phyloP scores from a whole-genome alignment of 2,329 filamentous ascomycete species.

The Talaromyces sp. region DNA sequence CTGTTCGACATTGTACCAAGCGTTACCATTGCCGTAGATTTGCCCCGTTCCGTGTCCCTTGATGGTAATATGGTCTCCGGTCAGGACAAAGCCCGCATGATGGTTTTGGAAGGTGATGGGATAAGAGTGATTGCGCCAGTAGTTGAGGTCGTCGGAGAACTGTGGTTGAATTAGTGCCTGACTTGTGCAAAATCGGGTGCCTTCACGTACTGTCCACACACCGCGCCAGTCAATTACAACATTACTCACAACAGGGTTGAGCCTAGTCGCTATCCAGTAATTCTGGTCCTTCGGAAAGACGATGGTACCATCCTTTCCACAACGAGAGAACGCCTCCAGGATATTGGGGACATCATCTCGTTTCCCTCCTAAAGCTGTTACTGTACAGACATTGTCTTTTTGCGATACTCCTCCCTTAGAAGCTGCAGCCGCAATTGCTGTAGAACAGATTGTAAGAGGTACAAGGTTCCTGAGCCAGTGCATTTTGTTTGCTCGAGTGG shows the following conservation, averaged over 20 bases:
- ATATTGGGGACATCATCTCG: conserved; percentile 43
- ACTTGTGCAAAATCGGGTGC: too few species aligned
- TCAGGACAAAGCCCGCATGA: conserved; percentile 51
- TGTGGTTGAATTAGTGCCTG: conserved; percentile 19
- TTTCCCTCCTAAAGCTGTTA: conserved; percentile 37
- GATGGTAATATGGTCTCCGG: conserved; percentile 50
- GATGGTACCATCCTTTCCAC: conserved; percentile 43
- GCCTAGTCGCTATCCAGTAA: conserved; percentile 51
- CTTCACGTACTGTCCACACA: conserved; percentile 45
- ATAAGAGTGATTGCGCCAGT: conserved; percentile 56
- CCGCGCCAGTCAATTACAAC: conserved; percentile 54
- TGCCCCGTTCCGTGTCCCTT: conserved; percentile 53
- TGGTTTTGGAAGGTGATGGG: conserved; percentile 56
- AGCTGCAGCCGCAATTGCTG: conserved; percentile 5
- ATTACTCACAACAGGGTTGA: conserved; percentile 51
- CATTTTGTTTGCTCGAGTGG: conserved; percentile 1
- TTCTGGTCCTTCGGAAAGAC: conserved; percentile 50
- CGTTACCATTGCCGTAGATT: conserved; percentile 54
- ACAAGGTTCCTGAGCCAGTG: conserved; percentile 3
- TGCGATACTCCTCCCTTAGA: conserved; percentile 9
- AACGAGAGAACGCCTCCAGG: conserved; percentile 39
- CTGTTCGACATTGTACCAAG: conserved; percentile 53
- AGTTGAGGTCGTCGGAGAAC: conserved; percentile 51
- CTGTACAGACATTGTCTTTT: conserved; percentile 35
- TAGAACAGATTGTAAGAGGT: neutral